phyloP scores from a whole-genome alignment of 116 monocot genomes.

The Dioscorea cayenensis region DNA sequence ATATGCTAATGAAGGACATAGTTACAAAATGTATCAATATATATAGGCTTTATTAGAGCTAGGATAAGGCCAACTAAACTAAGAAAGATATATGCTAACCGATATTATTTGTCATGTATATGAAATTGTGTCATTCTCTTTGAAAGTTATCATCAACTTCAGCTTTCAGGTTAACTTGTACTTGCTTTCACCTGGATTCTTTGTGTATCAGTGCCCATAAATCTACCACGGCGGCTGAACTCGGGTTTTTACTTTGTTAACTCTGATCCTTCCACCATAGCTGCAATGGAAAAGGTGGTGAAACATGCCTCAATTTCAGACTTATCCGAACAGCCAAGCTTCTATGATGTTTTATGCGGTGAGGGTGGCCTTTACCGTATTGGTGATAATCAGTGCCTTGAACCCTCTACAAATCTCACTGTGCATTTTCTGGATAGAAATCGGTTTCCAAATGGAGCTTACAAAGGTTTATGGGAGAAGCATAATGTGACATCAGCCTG shows the following conservation, averaged over 20 bases:
- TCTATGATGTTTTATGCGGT: slow-evolving; percentile 88
- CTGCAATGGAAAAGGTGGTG: slow-evolving; percentile 76
- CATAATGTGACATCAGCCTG: slow-evolving; percentile 49
- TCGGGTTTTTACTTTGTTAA: slow-evolving; percentile 91
- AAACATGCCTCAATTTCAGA: slow-evolving; percentile 67
- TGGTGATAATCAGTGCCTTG: slow-evolving; percentile 44
- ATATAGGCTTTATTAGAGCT: too few species aligned
- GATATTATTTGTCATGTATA: too few species aligned
- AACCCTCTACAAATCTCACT: slow-evolving; percentile 64
- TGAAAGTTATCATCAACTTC: too few species aligned
- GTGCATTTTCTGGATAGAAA: slow-evolving; percentile 60
- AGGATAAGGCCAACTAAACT: too few species aligned
- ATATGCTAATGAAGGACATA: too few species aligned
- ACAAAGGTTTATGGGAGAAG: slow-evolving; percentile 67
- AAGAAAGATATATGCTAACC: too few species aligned
- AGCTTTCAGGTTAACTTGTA: too few species aligned
- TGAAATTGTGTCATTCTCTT: too few species aligned
- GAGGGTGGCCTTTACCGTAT: slow-evolving; percentile 59
- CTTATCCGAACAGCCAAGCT: slow-evolving; percentile 92
- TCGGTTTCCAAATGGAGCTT: slow-evolving; percentile 89
- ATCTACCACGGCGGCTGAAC: slow-evolving; percentile 79
- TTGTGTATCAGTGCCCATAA: slow-evolving; percentile 55
- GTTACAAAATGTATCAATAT: too few species aligned
- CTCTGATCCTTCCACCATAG: slow-evolving; percentile 60
- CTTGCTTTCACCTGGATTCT: background rate